Evolutionary conservation across 495 filamentous ascomycete species (phyloP).

Genomic region (Choiromyces venosus): DNA sequence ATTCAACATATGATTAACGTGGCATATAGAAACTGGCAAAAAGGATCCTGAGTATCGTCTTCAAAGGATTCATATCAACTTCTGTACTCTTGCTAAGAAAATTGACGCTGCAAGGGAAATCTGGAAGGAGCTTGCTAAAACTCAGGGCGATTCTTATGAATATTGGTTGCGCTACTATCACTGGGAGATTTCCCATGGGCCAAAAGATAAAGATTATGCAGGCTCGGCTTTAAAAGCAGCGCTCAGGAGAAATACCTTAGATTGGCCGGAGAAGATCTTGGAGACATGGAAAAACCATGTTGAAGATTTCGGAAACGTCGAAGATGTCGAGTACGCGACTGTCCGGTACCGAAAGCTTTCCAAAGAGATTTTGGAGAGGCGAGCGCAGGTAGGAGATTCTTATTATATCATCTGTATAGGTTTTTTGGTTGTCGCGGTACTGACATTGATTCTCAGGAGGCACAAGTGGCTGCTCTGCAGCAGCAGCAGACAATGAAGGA

Average conservation of each 20-base stretch:
- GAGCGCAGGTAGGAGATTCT: constrained; percentile 19
- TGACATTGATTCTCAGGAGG: constrained; percentile 15
- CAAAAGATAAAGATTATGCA: constrained; percentile 24
- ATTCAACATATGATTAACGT: not conserved
- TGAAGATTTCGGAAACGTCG: constrained; percentile 44
- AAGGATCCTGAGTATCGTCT: constrained; percentile 79
- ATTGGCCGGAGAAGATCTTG: constrained; percentile 87
- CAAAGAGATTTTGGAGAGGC: constrained; percentile 29
- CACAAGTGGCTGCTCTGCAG: constrained; percentile 10
- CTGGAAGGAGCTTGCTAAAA: constrained; percentile 64
- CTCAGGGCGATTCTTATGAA: constrained; percentile 70
- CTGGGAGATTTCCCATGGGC: constrained; percentile 63
- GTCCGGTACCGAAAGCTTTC: constrained; percentile 32
- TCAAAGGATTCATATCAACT: constrained; percentile 87
- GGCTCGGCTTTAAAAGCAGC: constrained; percentile 62
- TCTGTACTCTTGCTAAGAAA: constrained; percentile 46
- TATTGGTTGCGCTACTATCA: constrained; percentile 89
- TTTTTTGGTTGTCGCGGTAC: not conserved
- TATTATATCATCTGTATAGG: not conserved
- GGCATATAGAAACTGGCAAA: constrained; percentile 45
- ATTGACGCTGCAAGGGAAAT: constrained; percentile 61
- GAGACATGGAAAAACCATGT: constrained; percentile 78
- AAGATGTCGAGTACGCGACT: constrained; percentile 40
- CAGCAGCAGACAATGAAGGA: constrained; percentile 10
- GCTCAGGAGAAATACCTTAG: constrained; percentile 57